Evolutionary conservation across 169 alveolate species (phyloP).

Genomic region (Cytauxzoon felis): DNA sequence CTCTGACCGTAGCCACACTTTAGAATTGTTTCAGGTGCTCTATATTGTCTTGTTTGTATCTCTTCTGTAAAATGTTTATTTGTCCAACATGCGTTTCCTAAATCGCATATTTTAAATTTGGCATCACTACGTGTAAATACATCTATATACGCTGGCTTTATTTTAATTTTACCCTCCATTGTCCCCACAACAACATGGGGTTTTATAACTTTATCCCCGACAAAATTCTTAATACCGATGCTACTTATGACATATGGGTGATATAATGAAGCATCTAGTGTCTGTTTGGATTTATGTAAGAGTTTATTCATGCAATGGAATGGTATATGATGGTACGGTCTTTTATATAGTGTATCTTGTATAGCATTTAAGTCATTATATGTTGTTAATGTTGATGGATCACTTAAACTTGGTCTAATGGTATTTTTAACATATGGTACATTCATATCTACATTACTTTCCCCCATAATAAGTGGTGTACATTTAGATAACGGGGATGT

Average conservation of each 20-base stretch:
- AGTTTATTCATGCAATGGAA: conserved; percentile 20
- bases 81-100: conserved; percentile 98
- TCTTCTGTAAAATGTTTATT: conserved; percentile 92
- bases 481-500: conserved; percentile 48
- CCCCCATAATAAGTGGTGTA: neutral
- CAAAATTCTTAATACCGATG: neutral
- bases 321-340: conserved; percentile 66
- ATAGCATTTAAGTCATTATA: conserved; percentile 65
- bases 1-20: conserved; percentile 91
- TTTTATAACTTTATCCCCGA: neutral
- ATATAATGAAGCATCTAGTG: conserved; percentile 6
- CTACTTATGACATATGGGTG: conserved; percentile 33
- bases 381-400: conserved; percentile 67
- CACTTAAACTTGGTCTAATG: conserved; percentile 65
- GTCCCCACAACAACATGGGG: conserved; percentile 57
- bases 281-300: neutral
- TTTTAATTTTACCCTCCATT: conserved; percentile 54
- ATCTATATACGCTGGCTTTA: conserved; percentile 65
- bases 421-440: conserved; percentile 63
- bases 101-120: conserved; percentile 90
- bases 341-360: conserved; percentile 64
- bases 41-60: conserved; percentile 96
- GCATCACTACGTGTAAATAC: conserved; percentile 73
- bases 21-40: conserved; percentile 97
- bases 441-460: neutral